Evolutionary conservation across 148 eudicot species (phyloP), one percentile per base, ranked within the genome.

Genomic region (Amaranthus cruentus): DNA sequence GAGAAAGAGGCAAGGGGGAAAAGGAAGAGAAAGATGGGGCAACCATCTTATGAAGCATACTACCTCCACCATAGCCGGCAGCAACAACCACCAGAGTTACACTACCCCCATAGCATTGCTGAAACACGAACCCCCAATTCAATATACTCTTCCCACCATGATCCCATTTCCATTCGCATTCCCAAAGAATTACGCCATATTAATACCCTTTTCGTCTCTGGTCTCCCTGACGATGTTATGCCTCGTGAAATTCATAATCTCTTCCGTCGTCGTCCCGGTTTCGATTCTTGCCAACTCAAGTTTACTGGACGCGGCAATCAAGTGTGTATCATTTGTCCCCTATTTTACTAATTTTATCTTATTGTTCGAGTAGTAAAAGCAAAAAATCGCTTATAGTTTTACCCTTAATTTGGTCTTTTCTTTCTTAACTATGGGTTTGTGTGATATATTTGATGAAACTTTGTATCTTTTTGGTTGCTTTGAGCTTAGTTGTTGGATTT

Each of bases 161-260:
- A 10, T 47, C 15, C 68, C 48, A 5, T 7, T 58, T n/a, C 66
- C 28, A 50, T 69, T 48, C 66, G 62, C 11, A 70, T 75, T 9
- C 72, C 82, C 4, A 57, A 64, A 56, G 60, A 69, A 43, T 58
- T 55, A 63, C 82, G 86, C n/a, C 81, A 75, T 60, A 87, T 90
- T 44, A 88, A 88, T 66, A 90, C 96, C n/a, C 89, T 93, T 28
- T 93, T 93, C 74, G 89, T 93, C 62, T 91, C 98, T 8, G 97
- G 98, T 43, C 91, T 93, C 55, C 97, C 98, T 43, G 97, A 89
- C 75, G 95, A 93, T 70, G 87, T 93, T 66, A 83, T 88, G 49
- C 84, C 97, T 12, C 91, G 98, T 44, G 98, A 93, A 77, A 91
- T 93, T 62, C 98, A 93, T 80, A 93, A 93, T 77, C 90, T 93